Percentiles rank a stretch among this genome's conserved stretches.
These are phyloP conservation scores for Mycena albidolilacea DNA, from an alignment of 768 basidiomycete genomes.

Conservation along the genomic window DNA sequence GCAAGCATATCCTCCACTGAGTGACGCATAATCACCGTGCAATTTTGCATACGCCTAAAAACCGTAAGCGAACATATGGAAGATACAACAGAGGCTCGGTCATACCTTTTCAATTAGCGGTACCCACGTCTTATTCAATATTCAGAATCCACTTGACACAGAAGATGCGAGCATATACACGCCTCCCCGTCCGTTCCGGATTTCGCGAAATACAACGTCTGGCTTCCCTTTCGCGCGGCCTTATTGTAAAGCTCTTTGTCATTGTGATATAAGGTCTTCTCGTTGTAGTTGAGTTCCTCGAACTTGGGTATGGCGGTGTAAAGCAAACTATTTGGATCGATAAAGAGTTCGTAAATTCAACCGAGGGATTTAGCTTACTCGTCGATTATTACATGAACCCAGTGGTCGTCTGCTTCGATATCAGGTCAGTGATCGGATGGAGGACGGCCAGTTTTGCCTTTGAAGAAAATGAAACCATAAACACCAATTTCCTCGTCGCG, in stretches of 20 bases:
- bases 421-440: not conserved
- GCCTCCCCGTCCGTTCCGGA: slow-evolving; percentile 61
- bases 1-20: slow-evolving; percentile 58
- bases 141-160: not conserved
- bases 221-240: slow-evolving; percentile 61
- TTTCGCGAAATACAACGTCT: slow-evolving; percentile 65
- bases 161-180: not conserved
- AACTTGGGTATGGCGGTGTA: slow-evolving; percentile 67
- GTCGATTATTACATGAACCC: slow-evolving; percentile 70
- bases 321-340: slow-evolving; percentile 54
- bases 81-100: slow-evolving; percentile 61
- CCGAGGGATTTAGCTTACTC: slow-evolving; percentile 53
- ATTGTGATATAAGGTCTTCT: slow-evolving; percentile 63
- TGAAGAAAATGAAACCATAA: slow-evolving; percentile 72
- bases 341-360: not conserved
- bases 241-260: slow-evolving; percentile 63
- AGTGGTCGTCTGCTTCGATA: slow-evolving; percentile 39
- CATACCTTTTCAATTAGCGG: slow-evolving; percentile 71
- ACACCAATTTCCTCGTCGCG: slow-evolving; percentile 67
- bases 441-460: slow-evolving; percentile 51
- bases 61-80: not conserved
- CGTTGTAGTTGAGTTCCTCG: slow-evolving; percentile 58
- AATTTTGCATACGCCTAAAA: slow-evolving; percentile 34
- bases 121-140: slow-evolving; percentile 59
- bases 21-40: slow-evolving; percentile 56